Evolutionary conservation across 1,284 basidiomycete species (phyloP).

Genomic region (Cryptococcus neoformans): DNA sequence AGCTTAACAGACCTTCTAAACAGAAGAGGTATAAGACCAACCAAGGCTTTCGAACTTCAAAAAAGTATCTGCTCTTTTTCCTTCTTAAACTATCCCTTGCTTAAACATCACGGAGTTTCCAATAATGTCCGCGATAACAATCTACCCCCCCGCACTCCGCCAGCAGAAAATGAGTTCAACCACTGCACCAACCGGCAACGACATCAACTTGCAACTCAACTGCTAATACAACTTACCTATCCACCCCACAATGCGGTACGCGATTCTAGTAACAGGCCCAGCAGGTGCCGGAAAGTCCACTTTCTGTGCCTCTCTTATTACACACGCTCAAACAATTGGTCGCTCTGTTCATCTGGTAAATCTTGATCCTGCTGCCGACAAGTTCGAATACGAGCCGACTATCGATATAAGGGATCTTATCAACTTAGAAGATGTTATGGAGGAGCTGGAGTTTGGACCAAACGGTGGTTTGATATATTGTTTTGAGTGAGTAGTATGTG

Average conservation of each 20-base stretch:
- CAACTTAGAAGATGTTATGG: slow-evolving; percentile 94
- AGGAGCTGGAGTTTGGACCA: slow-evolving; percentile 90
- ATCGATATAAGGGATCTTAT: slow-evolving; percentile 96
- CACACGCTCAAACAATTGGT: slow-evolving; percentile 79
- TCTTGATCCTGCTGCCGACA: slow-evolving; percentile 92
- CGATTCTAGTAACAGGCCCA: slow-evolving; percentile 68
- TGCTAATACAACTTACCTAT: background rate
- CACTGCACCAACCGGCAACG: too few relatives aligned
- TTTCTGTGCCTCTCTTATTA: slow-evolving; percentile 83
- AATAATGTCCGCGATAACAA: too few relatives aligned
- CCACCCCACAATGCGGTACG: slow-evolving; percentile 69
- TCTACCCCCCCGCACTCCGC: too few relatives aligned
- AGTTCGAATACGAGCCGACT: slow-evolving; percentile 88
- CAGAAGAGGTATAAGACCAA: too few relatives aligned
- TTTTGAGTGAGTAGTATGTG: slow-evolving; percentile 79
- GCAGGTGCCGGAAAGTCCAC: slow-evolving; percentile 99
- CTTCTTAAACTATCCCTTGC: too few relatives aligned
- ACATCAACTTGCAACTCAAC: too few relatives aligned
- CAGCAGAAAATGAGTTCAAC: too few relatives aligned
- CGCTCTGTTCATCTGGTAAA: slow-evolving; percentile 92
- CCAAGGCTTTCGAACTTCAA: too few relatives aligned
- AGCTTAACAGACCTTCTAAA: too few relatives aligned
- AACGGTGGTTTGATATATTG: slow-evolving; percentile 98
- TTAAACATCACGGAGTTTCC: too few relatives aligned
- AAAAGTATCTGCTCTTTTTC: too few relatives aligned